These are phyloP conservation scores for Saraca asoca DNA, from an alignment of 331 rosid genomes.

Conservation along the genomic window DNA sequence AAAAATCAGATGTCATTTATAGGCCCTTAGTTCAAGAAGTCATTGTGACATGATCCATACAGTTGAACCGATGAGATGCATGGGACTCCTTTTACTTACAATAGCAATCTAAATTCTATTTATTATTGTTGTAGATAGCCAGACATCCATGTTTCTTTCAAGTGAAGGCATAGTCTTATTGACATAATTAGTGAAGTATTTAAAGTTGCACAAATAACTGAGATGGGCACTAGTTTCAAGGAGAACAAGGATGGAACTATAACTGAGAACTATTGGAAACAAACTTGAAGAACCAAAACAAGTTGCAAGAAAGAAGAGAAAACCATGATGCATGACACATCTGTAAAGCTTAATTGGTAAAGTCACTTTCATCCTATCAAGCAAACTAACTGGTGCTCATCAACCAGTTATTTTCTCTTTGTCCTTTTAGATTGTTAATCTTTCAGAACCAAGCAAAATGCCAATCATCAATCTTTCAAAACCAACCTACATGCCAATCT, in stretches of 20 bases:
- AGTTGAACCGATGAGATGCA: constrained; percentile 73
- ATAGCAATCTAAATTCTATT: too few relatives aligned
- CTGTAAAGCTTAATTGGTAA: constrained; percentile 21
- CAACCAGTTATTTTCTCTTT: constrained; percentile 41
- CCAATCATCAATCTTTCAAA: constrained; percentile 40
- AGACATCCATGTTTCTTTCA: too few relatives aligned
- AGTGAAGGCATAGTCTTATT: too few relatives aligned
- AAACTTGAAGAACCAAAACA: constrained; percentile 69
- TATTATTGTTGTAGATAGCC: too few relatives aligned
- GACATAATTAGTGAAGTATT: too few relatives aligned
- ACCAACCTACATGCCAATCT: too few relatives aligned
- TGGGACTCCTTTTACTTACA: too few relatives aligned
- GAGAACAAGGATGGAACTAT: constrained; percentile 56
- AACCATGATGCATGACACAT: constrained; percentile 38
- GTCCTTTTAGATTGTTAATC: constrained; percentile 22
- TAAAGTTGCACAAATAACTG: too few relatives aligned
- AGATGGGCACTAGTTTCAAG: constrained; percentile 79
- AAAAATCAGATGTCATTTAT: constrained; percentile 93
- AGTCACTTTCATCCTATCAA: constrained; percentile 41
- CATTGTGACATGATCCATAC: constrained; percentile 87
- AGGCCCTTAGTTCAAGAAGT: constrained; percentile 89
- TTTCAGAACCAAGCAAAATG: constrained; percentile 26
- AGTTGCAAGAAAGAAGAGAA: constrained; percentile 71
- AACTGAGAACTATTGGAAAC: constrained; percentile 78
- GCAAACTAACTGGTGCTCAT: constrained; percentile 41